Evolutionary conservation across 768 basidiomycete genomes (phyloP), one percentile per base, ranked within the genome.

Genomic region (Suillus luteus): DNA sequence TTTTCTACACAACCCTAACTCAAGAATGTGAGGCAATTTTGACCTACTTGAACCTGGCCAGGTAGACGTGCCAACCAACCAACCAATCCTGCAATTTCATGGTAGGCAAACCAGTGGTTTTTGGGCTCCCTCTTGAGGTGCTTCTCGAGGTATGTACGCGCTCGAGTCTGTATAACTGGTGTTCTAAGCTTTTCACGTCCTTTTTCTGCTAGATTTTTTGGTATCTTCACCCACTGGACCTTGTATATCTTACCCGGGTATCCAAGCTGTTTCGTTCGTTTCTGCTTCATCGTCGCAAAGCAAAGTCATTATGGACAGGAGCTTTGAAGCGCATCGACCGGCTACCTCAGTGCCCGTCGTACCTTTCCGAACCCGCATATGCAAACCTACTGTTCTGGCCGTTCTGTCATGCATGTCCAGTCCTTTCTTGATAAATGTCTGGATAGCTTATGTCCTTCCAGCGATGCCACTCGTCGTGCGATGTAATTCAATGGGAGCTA

Each of bases 321-420:
- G 59, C 55, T 14, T 58, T 59, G 24, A 46, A 19, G n/a, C 55
- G 35, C 24, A n/a, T 55, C 35, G 15, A 37, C 11, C 60, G 22
- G 17, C 24, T 37, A 35, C 61, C 31, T 14, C 55, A 60, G 19
- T 60, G 49, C 38, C 61, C 27, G 15, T 55, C 31, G 2, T 57
- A 60, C 40, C 55, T 62, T 24, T 57, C 51, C 14, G 55, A 62
- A 54, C 61, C 61, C 14, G 55, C 54, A 15, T 62, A 59, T 54
- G 35, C 61, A 15, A 54, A 62, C 35, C 17, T 62, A 12, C 1
- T 57, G 24, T 62, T 57, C 27, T 52, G 27, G 33, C 33, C 61
- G 40, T 37, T 59, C 22, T 62, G 52, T 14, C 52, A 54, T 54
- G 33, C 10, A 54, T 54, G 52, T 35, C 17, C 9, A 31, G 31